Conservation (phyloP, 2,329 filamentous ascomycete species). For the Onygena corvina region DNA sequence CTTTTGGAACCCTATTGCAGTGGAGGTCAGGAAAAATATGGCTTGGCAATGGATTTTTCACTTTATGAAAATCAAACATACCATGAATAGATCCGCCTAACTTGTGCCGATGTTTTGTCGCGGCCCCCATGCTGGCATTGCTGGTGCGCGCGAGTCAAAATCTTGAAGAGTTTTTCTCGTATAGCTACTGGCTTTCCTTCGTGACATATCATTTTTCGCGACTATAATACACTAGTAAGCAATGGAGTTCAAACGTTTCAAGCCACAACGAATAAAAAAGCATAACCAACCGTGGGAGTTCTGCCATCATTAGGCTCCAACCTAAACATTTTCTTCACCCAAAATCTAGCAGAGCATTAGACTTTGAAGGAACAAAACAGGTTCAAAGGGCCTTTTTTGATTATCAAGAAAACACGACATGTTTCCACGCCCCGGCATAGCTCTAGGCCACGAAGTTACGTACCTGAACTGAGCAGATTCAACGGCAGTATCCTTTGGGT, state of each 20-base stretch:
- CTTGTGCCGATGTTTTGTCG: conserved; percentile 42
- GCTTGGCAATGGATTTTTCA: not conserved
- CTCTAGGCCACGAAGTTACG: not conserved
- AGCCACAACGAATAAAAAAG: conserved; percentile 7
- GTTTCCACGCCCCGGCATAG: no score
- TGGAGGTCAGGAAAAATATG: conserved; percentile 5
- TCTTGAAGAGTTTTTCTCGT: conserved; percentile 41
- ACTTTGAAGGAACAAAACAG: not conserved
- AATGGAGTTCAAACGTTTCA: conserved; percentile 1
- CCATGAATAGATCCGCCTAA: conserved; percentile 41
- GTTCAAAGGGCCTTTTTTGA: conserved; percentile 5
- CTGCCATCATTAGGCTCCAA: conserved; percentile 31
- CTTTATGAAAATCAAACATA: conserved; percentile 18
- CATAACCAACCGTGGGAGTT: conserved; percentile 27
- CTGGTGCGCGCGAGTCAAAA: conserved; percentile 39
- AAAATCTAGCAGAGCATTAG: conserved; percentile 30
- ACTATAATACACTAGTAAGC: conserved; percentile 18
- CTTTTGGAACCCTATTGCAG: conserved; percentile 38
- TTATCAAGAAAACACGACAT: not conserved
- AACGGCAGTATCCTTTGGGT: conserved; percentile 40
- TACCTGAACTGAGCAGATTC: conserved; percentile 42
- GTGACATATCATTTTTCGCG: conserved; percentile 37
- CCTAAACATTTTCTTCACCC: conserved; percentile 44
- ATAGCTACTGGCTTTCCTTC: conserved; percentile 43
- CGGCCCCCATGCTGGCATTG: conserved; percentile 42